Base-by-base conservation (phyloP, 305 asterid species). In the Fraxinus sp. region DNA sequence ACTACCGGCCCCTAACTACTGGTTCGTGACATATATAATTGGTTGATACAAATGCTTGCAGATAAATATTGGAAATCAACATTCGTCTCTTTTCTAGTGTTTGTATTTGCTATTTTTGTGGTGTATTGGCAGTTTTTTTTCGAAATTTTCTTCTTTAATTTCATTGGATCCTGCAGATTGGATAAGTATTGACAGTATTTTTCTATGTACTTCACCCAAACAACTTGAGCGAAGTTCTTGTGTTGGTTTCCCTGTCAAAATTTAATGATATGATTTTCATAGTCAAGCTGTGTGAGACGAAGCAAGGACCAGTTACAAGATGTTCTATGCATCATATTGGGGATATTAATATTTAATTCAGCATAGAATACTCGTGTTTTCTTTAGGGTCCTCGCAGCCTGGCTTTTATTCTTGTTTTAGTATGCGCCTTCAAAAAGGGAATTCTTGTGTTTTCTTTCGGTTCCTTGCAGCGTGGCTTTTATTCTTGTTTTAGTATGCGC, bases 1-100 rank as follows among this genome's bases (percentile, higher is more conserved):
- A 82, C 97, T 37, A 35, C 91, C 41, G 88, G 94, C 41, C 90
- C 93, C 8, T 87, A 97, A n/a, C 82, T 97, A 24, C 28, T 24
- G 28, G 28, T 24, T 24, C 28, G 98, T 10, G 98, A 94, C 95
- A 35, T 90, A 86, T 86, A 86, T 86, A 90, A 87, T 85, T 80
- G 78, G 59, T 82, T 86, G 80, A 81, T 82, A 78, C 82, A 41
- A 9, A 83, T 84, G 79, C 79, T 81, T 94, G 93, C 92, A 93
- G 90, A 94, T 91, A 93, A 86, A 87, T 85, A 35, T 84, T 79
- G 49, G 13, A 41, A 57, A 81, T 80, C 83, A 35, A 32, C 79
- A 71, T 80, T 71, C 41, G 87, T 32, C 35, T 46, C 76, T 81
- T 78, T 74, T 74, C 44, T 78, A 75, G 77, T 89, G 80, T 77